phyloP scores from a whole-genome alignment of 148 eudicot species.

The Rhododendron molle region DNA sequence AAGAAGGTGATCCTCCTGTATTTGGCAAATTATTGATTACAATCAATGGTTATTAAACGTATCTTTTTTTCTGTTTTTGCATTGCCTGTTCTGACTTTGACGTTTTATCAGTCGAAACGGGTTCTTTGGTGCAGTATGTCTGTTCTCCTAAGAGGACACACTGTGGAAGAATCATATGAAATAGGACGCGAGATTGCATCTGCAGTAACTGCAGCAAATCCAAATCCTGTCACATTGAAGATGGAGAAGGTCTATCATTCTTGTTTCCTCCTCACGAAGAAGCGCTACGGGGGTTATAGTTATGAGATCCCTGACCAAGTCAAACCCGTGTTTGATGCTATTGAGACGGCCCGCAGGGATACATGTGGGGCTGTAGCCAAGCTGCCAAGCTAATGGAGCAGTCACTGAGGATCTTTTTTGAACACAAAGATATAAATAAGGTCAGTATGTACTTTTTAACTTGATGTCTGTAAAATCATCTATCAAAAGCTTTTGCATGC shows the following conservation, averaged over 20 bases:
- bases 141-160: conserved; percentile 85
- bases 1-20: not conserved
- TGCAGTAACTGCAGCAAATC: conserved; percentile 66
- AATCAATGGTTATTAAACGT: not conserved
- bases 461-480: not conserved
- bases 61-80: not conserved
- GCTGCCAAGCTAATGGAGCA: conserved; percentile 83
- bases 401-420: conserved; percentile 69
- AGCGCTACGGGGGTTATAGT: conserved; percentile 94
- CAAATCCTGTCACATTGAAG: conserved; percentile 76
- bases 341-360: conserved; percentile 93
- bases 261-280: conserved; percentile 93
- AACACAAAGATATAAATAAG: conserved; percentile 56
- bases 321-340: conserved; percentile 79
- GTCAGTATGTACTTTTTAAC: conserved; percentile 23
- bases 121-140: conserved; percentile 69
- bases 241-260: conserved; percentile 96
- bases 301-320: conserved; percentile 76
- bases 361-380: conserved; percentile 93
- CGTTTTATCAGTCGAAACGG: not conserved
- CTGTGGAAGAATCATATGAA: conserved; percentile 53
- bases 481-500: not conserved
- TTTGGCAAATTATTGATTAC: not conserved
- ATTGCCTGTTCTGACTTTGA: not conserved
- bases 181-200: conserved; percentile 91